Percentiles rank a stretch among this genome's conserved stretches.
Evolutionary conservation across 768 basidiomycete genomes (phyloP).

Genomic region (Rubroboletus satanas): DNA sequence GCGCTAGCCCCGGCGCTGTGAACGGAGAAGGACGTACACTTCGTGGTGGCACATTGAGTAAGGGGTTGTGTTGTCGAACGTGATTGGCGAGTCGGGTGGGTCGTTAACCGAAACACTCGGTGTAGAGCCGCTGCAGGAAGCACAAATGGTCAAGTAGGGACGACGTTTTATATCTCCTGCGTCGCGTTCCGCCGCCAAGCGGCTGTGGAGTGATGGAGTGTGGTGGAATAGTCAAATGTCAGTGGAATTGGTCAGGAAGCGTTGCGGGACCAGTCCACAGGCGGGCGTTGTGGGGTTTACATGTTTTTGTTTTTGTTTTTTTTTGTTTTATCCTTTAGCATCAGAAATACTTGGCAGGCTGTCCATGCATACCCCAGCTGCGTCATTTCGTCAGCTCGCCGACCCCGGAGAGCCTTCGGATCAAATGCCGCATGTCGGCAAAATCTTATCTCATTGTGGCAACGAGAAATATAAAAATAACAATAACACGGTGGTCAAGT

Average conservation of each 20-base stretch:
- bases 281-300: neutral
- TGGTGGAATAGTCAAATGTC: slow-evolving; percentile 3
- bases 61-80: neutral
- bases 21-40: slow-evolving; percentile 23
- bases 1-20: neutral
- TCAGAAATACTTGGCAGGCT: neutral
- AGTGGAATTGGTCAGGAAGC: neutral
- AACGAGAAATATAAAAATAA: slow-evolving; percentile 7
- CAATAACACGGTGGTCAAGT: too few relatives aligned
- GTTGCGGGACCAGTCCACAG: neutral
- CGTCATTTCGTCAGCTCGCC: slow-evolving; percentile 23
- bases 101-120: neutral
- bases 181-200: slow-evolving; percentile 6
- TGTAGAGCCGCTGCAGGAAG: neutral
- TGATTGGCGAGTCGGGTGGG: neutral
- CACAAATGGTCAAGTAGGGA: neutral
- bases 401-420: slow-evolving; percentile 19
- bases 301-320: neutral
- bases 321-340: neutral
- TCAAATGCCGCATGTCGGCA: slow-evolving; percentile 14
- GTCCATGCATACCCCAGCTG: slow-evolving; percentile 29
- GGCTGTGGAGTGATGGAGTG: slow-evolving; percentile 9
- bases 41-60: slow-evolving; percentile 35
- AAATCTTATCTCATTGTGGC: slow-evolving; percentile 26
- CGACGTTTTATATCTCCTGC: slow-evolving; percentile 10